Conservation (phyloP, 139 green algal genomes). For the Coelastrella sp. region DNA sequence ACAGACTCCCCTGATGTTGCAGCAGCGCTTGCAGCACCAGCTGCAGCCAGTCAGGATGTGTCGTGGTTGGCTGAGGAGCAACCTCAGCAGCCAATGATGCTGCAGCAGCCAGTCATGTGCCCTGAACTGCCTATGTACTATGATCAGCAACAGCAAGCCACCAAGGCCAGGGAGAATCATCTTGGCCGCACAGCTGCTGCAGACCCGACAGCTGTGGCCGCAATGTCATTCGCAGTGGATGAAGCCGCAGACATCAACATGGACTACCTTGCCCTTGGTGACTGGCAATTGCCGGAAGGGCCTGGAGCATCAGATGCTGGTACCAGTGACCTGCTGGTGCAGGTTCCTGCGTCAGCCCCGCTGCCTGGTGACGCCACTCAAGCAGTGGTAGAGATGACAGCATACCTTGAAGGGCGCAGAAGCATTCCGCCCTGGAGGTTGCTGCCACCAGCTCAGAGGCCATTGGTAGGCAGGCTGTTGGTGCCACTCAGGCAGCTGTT, state of each 20-base stretch:
- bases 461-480: background rate
- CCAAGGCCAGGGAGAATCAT: no score
- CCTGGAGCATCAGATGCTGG: constrained; percentile 9
- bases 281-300: background rate
- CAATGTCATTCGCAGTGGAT: background rate
- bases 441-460: constrained; percentile 20
- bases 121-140: no score
- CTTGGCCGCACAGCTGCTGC: background rate
- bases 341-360: background rate
- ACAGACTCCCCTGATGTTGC: background rate
- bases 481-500: constrained; percentile 41
- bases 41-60: background rate
- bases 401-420: constrained; percentile 15
- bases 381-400: constrained; percentile 35
- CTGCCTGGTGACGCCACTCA: constrained; percentile 28
- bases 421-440: constrained; percentile 9
- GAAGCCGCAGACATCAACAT: background rate
- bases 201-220: background rate
- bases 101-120: background rate
- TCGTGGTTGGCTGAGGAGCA: background rate
- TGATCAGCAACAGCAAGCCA: no score
- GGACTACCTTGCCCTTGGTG: background rate
- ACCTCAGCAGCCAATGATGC: background rate
- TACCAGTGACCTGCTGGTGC: background rate
- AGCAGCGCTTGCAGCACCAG: constrained; percentile 20